phyloP scores from a whole-genome alignment of 352 stramenopile genomes.

The Globisporangium nodosum region DNA sequence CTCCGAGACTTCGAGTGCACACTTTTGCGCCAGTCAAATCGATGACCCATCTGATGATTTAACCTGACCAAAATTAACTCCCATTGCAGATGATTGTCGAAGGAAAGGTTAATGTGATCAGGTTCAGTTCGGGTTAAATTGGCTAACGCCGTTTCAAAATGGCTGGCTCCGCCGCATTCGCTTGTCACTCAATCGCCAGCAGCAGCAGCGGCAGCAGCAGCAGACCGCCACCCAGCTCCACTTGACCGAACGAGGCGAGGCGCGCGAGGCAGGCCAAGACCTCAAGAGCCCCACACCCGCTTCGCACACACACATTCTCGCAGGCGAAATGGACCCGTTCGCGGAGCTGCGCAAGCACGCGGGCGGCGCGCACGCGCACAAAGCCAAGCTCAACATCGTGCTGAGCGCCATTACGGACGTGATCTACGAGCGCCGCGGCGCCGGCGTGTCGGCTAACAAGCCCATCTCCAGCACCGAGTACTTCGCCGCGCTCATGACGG shows the following conservation, averaged over 20 bases:
- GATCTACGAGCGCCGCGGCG: conserved; percentile 65
- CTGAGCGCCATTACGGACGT: conserved; percentile 78
- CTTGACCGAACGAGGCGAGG: background rate
- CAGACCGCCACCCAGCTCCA: background rate
- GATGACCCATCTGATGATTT: too few relatives aligned
- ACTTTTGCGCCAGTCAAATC: conserved; percentile 1
- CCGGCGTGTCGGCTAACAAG: conserved; percentile 7
- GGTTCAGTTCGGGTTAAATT: too few relatives aligned
- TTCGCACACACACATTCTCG: background rate
- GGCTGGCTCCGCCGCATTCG: background rate
- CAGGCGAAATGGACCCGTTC: conserved; percentile 58
- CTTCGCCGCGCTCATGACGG: conserved; percentile 85
- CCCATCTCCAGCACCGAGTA: conserved; percentile 81
- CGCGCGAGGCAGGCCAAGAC: too few relatives aligned
- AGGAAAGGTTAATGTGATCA: too few relatives aligned
- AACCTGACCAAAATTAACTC: too few relatives aligned
- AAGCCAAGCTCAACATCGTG: conserved; percentile 82
- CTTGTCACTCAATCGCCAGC: background rate
- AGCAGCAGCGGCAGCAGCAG: background rate
- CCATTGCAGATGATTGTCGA: too few relatives aligned
- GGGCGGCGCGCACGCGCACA: conserved; percentile 70
- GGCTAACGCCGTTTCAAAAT: background rate
- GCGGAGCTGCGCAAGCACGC: conserved; percentile 76
- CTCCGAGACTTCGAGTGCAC: background rate
- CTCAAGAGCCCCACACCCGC: too few relatives aligned